Evolutionary conservation across 257 asterid species (phyloP).

Genomic region (Scutellaria barbata): DNA sequence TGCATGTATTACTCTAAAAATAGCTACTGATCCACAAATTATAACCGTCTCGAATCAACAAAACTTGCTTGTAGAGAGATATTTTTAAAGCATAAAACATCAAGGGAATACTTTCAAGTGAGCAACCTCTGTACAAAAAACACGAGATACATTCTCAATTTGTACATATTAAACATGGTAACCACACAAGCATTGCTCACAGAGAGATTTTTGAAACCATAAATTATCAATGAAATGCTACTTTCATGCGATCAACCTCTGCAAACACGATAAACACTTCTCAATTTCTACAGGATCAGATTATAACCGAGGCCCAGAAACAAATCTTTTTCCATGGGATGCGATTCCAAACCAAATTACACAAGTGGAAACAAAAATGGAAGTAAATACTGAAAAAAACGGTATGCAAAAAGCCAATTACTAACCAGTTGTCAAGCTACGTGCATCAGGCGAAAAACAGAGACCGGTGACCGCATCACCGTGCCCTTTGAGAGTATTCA

Average conservation of each 20-base stretch:
- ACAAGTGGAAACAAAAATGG: background rate
- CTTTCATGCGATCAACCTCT: no score
- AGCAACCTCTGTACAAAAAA: constrained; percentile 4
- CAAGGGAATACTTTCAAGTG: constrained; percentile 5
- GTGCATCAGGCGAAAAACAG: constrained; percentile 81
- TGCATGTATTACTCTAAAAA: background rate
- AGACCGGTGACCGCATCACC: constrained; percentile 88
- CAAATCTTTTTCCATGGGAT: no score
- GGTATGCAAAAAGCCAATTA: background rate
- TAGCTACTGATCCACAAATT: constrained; percentile 1
- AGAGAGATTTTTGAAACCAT: no score
- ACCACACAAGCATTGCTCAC: background rate
- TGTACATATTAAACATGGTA: constrained; percentile 2
- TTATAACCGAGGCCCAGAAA: no score
- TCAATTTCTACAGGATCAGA: no score
- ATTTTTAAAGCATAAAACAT: constrained; percentile 18
- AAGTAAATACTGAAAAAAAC: background rate
- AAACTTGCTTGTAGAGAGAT: constrained; percentile 9
- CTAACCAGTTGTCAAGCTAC: constrained; percentile 84
- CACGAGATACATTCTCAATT: constrained; percentile 21
- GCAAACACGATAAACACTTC: no score
- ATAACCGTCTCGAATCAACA: background rate
- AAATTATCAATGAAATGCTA: no score
- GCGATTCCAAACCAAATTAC: no score
- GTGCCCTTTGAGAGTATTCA: constrained; percentile 97